Base-by-base conservation (phyloP, 2,329 filamentous ascomycete species). In the Ceratocystis papillata region DNA sequence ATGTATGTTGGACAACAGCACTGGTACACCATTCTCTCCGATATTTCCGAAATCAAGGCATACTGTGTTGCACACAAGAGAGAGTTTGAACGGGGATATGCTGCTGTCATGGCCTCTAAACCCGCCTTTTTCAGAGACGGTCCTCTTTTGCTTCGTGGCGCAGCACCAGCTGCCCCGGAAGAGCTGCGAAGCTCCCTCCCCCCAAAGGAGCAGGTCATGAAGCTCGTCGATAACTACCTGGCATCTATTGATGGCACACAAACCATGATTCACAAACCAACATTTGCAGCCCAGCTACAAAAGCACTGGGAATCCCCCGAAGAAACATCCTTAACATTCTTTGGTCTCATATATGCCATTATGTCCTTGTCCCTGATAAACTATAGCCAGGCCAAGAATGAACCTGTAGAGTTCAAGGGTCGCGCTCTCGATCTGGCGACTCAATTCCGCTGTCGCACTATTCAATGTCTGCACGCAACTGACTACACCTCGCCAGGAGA, bases 41-140 rank as follows among this genome's bases (percentile, higher is more conserved):
- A 92, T 75, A 94, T 99, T 69, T 81, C 89, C 8, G 94, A 99
- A 77, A 93, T 99, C 30, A 96, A 93, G 73, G 92, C 87, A 70
- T 96, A 94, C 76, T 97, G 96, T 72, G 77, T 78, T 20, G 84
- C 82, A 45, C 90, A 96, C 76, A 95, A 94, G 74, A 92, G 94
- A 73, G 91, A 96, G 70, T 81, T 93, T 68, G 90, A 95, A 73
- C 86, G 86, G 67, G 91, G 92, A 71, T 85, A 90, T 70, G 85
- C 89, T 71, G 87, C 85, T 71, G 85, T 96, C 63, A 83, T 87
- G 73, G 83, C 84, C 57, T 84, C 84, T 48, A 90, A 88, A 71
- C 81, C 86, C 17, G 77, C 77, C 33, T 77, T 79, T 1, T 81
- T 83, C 33, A 78, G 77, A 46, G 84, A 85, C 67, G 88, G 88